A percentile compares a stretch with the other conserved stretches of the same genome.
These are phyloP conservation scores for Penicillium paneum DNA, from an alignment of 2,329 filamentous ascomycete species.

Conservation along the genomic window DNA sequence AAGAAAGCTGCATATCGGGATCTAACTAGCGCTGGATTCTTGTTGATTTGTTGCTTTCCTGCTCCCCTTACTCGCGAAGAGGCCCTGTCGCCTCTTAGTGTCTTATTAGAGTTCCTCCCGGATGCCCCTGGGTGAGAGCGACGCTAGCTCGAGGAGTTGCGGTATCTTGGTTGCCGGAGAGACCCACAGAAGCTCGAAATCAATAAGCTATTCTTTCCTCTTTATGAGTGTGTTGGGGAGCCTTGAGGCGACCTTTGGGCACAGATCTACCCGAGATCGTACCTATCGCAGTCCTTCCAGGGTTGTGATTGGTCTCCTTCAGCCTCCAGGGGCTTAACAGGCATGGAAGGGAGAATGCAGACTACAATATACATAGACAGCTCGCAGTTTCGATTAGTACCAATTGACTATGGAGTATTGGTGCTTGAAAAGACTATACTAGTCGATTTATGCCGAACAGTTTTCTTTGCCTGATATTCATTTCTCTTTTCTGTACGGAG, in stretches of 20 bases:
- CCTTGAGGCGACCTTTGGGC: background rate
- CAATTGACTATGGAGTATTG: background rate
- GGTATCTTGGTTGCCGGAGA: background rate
- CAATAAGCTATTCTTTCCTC: background rate
- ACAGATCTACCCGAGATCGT: background rate
- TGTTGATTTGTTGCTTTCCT: background rate
- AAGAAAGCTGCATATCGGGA: background rate
- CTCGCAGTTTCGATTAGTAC: background rate
- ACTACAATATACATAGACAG: too few species aligned
- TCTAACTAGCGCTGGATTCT: background rate
- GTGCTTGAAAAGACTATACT: background rate
- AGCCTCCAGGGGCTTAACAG: background rate
- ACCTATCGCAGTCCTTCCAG: background rate
- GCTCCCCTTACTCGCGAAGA: background rate
- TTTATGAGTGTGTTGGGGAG: background rate
- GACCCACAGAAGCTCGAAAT: background rate
- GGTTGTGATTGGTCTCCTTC: background rate
- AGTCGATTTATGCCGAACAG: background rate
- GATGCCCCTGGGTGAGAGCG: background rate
- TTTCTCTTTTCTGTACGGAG: background rate
- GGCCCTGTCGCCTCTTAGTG: background rate
- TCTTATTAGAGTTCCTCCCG: background rate
- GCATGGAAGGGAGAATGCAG: background rate
- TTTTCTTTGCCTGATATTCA: background rate
- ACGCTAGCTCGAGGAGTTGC: background rate